phyloP scores from a whole-genome alignment of 2,329 filamentous ascomycete species.

The Pseudocercospora eumusae region DNA sequence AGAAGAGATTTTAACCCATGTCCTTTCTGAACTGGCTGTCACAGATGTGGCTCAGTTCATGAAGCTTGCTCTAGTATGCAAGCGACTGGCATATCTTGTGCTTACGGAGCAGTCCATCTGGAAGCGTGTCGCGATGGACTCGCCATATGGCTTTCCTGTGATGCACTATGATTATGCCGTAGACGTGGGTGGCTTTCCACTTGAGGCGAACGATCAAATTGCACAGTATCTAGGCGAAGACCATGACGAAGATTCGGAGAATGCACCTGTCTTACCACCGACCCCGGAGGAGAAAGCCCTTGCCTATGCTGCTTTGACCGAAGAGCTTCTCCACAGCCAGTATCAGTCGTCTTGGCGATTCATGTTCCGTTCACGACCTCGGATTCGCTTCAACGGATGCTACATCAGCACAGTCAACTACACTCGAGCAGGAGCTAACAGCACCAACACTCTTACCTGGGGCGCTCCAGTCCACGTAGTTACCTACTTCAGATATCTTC shows the following conservation, averaged over 20 bases:
- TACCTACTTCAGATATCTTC: slow-evolving; percentile 95
- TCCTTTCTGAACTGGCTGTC: slow-evolving; percentile 71
- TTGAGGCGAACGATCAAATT: slow-evolving; percentile 32
- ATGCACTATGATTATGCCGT: slow-evolving; percentile 82
- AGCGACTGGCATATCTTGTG: slow-evolving; percentile 80
- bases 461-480: slow-evolving; percentile 85
- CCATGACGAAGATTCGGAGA: slow-evolving; percentile 25
- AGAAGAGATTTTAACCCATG: slow-evolving; percentile 79
- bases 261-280: slow-evolving; percentile 19
- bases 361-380: slow-evolving; percentile 80
- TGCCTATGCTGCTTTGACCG: slow-evolving; percentile 32
- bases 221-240: slow-evolving; percentile 29
- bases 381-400: slow-evolving; percentile 89
- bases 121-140: slow-evolving; percentile 70
- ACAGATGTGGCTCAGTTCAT: slow-evolving; percentile 75
- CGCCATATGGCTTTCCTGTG: slow-evolving; percentile 63
- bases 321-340: slow-evolving; percentile 33
- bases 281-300: slow-evolving; percentile 28
- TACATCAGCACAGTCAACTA: slow-evolving; percentile 99
- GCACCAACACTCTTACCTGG: slow-evolving; percentile 72
- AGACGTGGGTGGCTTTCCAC: slow-evolving; percentile 53
- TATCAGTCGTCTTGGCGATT: slow-evolving; percentile 50
- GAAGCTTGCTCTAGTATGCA: slow-evolving; percentile 79
- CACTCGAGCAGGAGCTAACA: slow-evolving; percentile 74
- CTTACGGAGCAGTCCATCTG: slow-evolving; percentile 83